phyloP scores from a whole-genome alignment of 1,284 basidiomycete genomes.

The Cryptococcus deneoformans region DNA sequence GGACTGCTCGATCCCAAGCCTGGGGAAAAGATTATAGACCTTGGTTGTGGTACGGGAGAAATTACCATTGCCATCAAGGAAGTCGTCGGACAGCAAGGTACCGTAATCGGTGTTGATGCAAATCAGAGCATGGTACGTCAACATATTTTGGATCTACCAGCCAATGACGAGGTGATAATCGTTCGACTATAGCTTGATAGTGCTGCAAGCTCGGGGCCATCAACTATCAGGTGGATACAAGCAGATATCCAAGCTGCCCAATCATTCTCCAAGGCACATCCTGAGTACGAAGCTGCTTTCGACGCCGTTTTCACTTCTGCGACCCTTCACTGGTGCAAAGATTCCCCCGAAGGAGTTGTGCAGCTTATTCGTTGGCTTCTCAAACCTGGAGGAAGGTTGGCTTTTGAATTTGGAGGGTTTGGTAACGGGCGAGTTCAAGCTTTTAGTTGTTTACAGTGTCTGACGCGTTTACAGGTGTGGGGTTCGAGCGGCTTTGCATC shows the following conservation, averaged over 20 bases:
- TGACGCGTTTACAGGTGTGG: conserved; percentile 44
- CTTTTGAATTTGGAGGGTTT: conserved; percentile 74
- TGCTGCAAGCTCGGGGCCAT: conserved; percentile 59
- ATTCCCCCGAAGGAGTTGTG: conserved; percentile 64
- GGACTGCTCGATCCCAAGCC: conserved; percentile 60
- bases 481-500: conserved; percentile 60
- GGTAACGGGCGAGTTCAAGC: conserved; percentile 33
- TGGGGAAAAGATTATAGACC: conserved; percentile 69
- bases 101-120: conserved; percentile 65
- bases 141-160: background rate
- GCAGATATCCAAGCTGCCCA: conserved; percentile 36
- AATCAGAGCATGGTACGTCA: conserved; percentile 67
- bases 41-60: conserved; percentile 81
- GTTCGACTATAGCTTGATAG: conserved; percentile 56
- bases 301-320: conserved; percentile 71
- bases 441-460: background rate
- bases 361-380: conserved; percentile 59
- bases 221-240: conserved; percentile 50
- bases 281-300: conserved; percentile 31
- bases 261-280: conserved; percentile 13
- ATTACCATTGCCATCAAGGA: conserved; percentile 60
- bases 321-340: conserved; percentile 78
- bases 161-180: background rate
- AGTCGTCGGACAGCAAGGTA: conserved; percentile 57
- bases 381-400: conserved; percentile 66